Evolutionary conservation across 1,139 yeast species (phyloP).

Genomic region (Protomyces gravidus): DNA sequence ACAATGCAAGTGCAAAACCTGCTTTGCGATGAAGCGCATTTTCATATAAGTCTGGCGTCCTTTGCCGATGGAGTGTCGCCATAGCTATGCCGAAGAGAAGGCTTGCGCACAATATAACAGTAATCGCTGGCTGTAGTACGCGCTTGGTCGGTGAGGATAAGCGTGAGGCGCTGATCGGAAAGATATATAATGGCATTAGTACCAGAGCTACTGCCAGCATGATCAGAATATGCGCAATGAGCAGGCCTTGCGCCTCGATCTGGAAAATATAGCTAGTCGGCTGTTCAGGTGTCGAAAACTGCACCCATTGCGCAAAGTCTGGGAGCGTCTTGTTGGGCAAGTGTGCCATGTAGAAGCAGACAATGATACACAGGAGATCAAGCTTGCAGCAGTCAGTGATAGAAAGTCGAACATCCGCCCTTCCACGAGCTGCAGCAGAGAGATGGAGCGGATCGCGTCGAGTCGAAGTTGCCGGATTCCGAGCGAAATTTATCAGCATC

Average conservation of each 20-base stretch:
- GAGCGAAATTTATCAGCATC: too few relatives aligned
- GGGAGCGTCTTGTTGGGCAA: not conserved
- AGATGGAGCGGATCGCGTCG: too few relatives aligned
- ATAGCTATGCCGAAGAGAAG: constrained; percentile 49
- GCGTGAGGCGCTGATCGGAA: constrained; percentile 39
- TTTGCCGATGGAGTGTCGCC: constrained; percentile 57
- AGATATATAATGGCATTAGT: constrained; percentile 65
- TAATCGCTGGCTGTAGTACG: constrained; percentile 55
- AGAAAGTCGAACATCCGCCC: too few relatives aligned
- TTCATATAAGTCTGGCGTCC: constrained; percentile 68
- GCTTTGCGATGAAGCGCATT: constrained; percentile 60
- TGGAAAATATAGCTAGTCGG: constrained; percentile 15
- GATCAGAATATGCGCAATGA: constrained; percentile 55
- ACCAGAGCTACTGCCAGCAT: constrained; percentile 50
- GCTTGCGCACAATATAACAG: constrained; percentile 50
- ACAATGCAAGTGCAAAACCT: constrained; percentile 40
- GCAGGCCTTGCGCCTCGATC: constrained; percentile 33
- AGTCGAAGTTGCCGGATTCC: too few relatives aligned
- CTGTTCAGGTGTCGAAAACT: constrained; percentile 12
- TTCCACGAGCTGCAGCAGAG: too few relatives aligned
- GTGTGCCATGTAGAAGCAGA: not conserved
- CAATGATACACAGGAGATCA: too few relatives aligned
- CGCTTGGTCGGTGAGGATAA: constrained; percentile 4
- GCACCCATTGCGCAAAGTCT: constrained; percentile 8
- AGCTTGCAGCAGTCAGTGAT: too few relatives aligned